Evolutionary conservation across 441 rosid species (phyloP), one percentile per base, ranked within the genome.

Genomic region (Pelargonium australe): DNA sequence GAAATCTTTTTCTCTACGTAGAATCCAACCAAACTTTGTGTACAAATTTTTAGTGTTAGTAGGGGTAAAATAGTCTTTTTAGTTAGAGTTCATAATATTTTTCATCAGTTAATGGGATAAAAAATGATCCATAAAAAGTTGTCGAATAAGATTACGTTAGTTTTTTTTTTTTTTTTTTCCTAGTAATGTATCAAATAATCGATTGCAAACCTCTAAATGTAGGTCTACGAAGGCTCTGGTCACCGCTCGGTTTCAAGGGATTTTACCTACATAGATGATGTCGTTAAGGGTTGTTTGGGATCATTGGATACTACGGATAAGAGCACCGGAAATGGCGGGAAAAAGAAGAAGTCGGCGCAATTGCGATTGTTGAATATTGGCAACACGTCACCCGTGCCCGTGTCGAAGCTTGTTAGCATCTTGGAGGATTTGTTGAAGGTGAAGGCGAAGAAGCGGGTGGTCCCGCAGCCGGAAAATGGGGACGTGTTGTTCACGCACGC

Each of bases 221-320:
- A 53, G 8, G 65, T 80, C 7, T 80, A 73, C 45, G 80, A 78
- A 63, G 86, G 84, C 47, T 80, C 76, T 45, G 47, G 80, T 66
- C 76, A 75, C 45, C 65, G 66, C 23, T 41, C 78, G 0, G 79
- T 83, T 25, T 76, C 82, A 0, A 80, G 86, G 65, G 86, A 83
- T 67, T 80, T 83, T 23, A 83, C 86, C 16, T 80, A 83, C 75
- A 80, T 80, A 72, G 84, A 83, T 71, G 86, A 83, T 75, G 65
- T 83, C 13, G 82, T 83, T 12, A 73, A 76, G 73, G 86, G 84
- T 57, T 83, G 86, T 49, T 72, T 83, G 69, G 82, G 79, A 49
- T 79, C 86, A 5, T 41, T 83, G 73, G 82, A 80, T 71, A 80
- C 82, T 9, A 77, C 80, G 0, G 69, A 69, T 28, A 76, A 76